These are phyloP conservation scores for Aspergillus caelatus DNA, from an alignment of 2,329 filamentous ascomycete species.

Conservation along the genomic window DNA sequence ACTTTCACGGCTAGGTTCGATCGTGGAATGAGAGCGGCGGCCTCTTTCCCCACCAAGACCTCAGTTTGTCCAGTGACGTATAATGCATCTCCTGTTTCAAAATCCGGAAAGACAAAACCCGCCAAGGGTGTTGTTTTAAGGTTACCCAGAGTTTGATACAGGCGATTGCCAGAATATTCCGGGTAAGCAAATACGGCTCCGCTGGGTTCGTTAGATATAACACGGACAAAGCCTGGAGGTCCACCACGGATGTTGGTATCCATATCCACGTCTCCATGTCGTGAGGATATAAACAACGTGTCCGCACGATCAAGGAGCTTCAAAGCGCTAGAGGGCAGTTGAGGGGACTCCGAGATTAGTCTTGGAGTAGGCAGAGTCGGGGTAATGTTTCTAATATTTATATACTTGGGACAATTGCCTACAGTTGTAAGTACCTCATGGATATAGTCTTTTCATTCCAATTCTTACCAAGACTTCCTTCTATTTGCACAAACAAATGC, in stretches of 20 bases:
- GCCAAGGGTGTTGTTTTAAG: conserved; percentile 66
- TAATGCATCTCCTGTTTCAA: conserved; percentile 70
- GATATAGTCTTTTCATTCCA: neutral
- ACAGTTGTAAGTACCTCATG: conserved; percentile 6
- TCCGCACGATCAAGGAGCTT: conserved; percentile 67
- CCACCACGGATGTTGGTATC: conserved; percentile 84
- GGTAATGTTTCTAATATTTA: conserved; percentile 71
- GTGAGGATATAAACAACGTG: conserved; percentile 76
- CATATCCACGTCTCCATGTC: conserved; percentile 66
- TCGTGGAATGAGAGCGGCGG: conserved; percentile 64
- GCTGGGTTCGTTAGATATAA: conserved; percentile 58
- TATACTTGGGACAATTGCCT: conserved; percentile 85
- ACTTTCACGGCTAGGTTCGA: conserved; percentile 75
- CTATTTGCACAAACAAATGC: conserved; percentile 68
- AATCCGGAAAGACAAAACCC: conserved; percentile 74
- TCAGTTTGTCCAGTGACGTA: conserved; percentile 72
- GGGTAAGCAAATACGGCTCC: conserved; percentile 68
- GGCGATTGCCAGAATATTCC: conserved; percentile 80
- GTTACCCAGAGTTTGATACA: conserved; percentile 85
- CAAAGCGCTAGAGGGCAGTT: conserved; percentile 58
- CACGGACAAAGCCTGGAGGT: conserved; percentile 70
- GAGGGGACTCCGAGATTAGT: conserved; percentile 51
- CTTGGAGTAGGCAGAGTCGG: conserved; percentile 58
- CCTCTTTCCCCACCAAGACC: conserved; percentile 67
- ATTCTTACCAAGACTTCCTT: conserved; percentile 65